phyloP scores from a whole-genome alignment of 768 basidiomycete genomes.

The Panaeolus cyanescens region DNA sequence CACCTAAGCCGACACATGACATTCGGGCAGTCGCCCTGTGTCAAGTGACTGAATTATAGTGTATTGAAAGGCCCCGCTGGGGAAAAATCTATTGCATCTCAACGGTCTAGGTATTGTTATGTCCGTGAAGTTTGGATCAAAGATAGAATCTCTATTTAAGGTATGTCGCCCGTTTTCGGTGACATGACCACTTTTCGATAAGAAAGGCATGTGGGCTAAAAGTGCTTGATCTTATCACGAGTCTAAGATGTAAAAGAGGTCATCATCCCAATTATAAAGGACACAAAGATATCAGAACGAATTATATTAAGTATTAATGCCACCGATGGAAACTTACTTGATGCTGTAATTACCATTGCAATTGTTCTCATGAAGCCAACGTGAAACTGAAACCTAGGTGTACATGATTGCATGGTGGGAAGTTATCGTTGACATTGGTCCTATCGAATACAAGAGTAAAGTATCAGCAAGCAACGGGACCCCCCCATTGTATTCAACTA shows the following conservation, averaged over 20 bases:
- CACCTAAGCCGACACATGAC: not conserved
- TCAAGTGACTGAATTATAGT: not conserved
- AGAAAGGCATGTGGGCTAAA: not conserved
- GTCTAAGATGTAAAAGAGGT: not conserved
- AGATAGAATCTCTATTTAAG: not conserved
- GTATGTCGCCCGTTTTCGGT: not conserved
- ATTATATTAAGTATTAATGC: not conserved
- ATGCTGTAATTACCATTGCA: not conserved
- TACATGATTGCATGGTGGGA: not conserved
- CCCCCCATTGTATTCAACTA: not conserved
- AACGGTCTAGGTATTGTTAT: not conserved
- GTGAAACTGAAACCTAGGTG: not conserved
- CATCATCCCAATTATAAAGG: not conserved
- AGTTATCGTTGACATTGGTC: not conserved
- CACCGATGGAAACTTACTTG: not conserved
- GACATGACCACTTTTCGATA: not conserved
- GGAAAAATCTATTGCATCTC: not conserved
- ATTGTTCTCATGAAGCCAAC: not conserved
- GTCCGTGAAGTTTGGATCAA: constrained; percentile 2
- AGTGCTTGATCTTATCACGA: not conserved
- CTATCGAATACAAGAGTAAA: not conserved
- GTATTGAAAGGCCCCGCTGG: not conserved
- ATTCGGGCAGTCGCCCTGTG: not conserved
- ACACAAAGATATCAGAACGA: too few species aligned
- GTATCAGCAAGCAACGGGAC: not conserved